These are phyloP conservation scores for Hanseniaspora nectarophila DNA, from an alignment of 805 yeast genomes.

Conservation along the genomic window DNA sequence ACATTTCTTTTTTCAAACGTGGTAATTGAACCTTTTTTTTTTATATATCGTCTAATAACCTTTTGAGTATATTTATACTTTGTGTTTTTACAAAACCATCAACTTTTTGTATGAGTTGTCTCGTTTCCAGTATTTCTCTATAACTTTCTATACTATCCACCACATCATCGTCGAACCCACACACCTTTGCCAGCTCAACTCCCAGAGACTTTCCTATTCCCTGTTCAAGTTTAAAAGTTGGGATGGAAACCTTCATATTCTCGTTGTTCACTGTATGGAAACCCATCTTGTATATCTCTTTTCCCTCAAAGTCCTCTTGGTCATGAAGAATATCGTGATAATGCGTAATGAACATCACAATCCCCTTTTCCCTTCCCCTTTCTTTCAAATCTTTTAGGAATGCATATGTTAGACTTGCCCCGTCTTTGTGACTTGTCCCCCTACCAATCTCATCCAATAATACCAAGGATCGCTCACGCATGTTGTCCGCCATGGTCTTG, in stretches of 20 bases:
- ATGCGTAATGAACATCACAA: slow-evolving; percentile 74
- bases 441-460: slow-evolving; percentile 93
- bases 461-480: slow-evolving; percentile 56
- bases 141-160: slow-evolving; percentile 23
- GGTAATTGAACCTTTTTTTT: neutral
- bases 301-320: slow-evolving; percentile 31
- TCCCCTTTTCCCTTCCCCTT: slow-evolving; percentile 32
- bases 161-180: slow-evolving; percentile 43
- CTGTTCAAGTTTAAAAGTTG: slow-evolving; percentile 39
- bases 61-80: slow-evolving; percentile 7
- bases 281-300: slow-evolving; percentile 59
- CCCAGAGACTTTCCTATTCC: slow-evolving; percentile 64
- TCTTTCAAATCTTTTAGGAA: slow-evolving; percentile 48
- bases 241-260: slow-evolving; percentile 30
- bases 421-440: slow-evolving; percentile 76
- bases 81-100: slow-evolving; percentile 1
- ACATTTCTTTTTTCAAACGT: slow-evolving; percentile 24
- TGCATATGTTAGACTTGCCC: slow-evolving; percentile 68
- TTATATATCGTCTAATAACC: neutral
- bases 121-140: neutral
- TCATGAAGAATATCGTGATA: slow-evolving; percentile 49
- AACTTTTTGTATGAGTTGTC: neutral
- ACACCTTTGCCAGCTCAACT: slow-evolving; percentile 69
- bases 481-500: slow-evolving; percentile 67
- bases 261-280: slow-evolving; percentile 34